phyloP scores from a whole-genome alignment of 2,329 filamentous ascomycete species.

The Sclerotinia glacialis region DNA sequence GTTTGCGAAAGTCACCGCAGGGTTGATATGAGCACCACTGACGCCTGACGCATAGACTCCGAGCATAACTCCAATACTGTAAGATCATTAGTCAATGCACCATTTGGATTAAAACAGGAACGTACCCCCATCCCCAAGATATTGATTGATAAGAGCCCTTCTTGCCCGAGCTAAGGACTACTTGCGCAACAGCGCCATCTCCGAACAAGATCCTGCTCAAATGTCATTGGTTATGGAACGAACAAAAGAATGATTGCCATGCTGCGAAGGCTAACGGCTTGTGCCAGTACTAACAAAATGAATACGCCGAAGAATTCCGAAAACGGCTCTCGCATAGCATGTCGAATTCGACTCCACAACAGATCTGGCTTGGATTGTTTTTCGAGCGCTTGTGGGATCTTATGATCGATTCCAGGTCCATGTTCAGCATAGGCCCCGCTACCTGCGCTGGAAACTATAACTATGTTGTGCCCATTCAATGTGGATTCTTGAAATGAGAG shows the following conservation, averaged over 20 bases:
- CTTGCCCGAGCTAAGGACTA: constrained; percentile 47
- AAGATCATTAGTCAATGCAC: constrained; percentile 13
- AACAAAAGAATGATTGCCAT: neutral
- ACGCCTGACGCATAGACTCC: constrained; percentile 63
- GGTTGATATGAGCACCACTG: constrained; percentile 66
- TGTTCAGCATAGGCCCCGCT: constrained; percentile 35
- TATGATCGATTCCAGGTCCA: constrained; percentile 39
- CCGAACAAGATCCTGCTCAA: constrained; percentile 53
- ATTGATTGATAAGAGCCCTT: constrained; percentile 37
- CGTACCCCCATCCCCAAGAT: constrained; percentile 38
- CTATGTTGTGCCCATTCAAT: neutral
- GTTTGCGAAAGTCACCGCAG: constrained; percentile 65
- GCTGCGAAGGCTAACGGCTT: neutral
- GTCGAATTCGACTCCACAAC: constrained; percentile 31
- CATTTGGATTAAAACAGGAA: neutral
- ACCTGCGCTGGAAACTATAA: neutral
- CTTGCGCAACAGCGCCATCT: constrained; percentile 67
- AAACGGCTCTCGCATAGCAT: constrained; percentile 42
- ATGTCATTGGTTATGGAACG: neutral
- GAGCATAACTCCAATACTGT: constrained; percentile 65
- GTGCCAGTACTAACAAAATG: constrained; percentile 45
- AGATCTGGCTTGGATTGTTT: constrained; percentile 32
- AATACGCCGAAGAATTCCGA: constrained; percentile 69
- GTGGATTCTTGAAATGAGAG: constrained; percentile 7
- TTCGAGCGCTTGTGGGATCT: constrained; percentile 37